phyloP scores from a whole-genome alignment of 371 early-diverging fungal species.

The Massospora cicadina region DNA sequence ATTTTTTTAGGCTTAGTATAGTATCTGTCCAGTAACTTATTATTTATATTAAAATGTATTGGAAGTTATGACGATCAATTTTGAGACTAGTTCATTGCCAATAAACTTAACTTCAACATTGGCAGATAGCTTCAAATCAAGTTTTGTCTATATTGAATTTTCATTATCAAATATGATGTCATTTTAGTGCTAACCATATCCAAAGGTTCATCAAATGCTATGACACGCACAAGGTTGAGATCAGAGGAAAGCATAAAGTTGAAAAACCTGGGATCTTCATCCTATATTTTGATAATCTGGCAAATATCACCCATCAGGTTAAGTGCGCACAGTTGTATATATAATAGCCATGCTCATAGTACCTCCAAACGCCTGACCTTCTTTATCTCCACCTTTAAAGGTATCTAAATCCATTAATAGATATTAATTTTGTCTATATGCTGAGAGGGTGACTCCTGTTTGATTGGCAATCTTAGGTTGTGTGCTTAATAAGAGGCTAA shows the following conservation, averaged over 20 bases:
- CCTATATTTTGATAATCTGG: constrained; percentile 29
- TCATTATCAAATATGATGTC: too few relatives aligned
- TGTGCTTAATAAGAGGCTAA: constrained; percentile 74
- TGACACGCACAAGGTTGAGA: constrained; percentile 47
- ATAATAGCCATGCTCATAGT: constrained; percentile 82
- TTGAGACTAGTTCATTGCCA: too few relatives aligned
- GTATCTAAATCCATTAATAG: constrained; percentile 8
- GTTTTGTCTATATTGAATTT: too few relatives aligned
- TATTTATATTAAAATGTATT: too few relatives aligned
- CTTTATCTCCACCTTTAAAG: constrained; percentile 46
- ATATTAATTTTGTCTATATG: background rate
- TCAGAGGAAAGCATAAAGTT: constrained; percentile 45
- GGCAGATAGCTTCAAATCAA: too few relatives aligned
- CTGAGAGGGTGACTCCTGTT: background rate
- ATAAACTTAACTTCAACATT: too few relatives aligned
- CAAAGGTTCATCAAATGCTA: constrained; percentile 51
- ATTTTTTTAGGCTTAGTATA: too few relatives aligned
- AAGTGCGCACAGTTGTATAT: constrained; percentile 19
- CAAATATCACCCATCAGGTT: background rate
- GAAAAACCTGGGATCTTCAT: constrained; percentile 49
- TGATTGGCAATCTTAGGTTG: constrained; percentile 36
- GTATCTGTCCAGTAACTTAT: too few relatives aligned
- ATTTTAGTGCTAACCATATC: too few relatives aligned
- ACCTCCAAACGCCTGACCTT: constrained; percentile 81
- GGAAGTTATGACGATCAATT: too few relatives aligned